Conservation (phyloP, 108 stramenopile genomes). For the Licmophora abbreviata region DNA sequence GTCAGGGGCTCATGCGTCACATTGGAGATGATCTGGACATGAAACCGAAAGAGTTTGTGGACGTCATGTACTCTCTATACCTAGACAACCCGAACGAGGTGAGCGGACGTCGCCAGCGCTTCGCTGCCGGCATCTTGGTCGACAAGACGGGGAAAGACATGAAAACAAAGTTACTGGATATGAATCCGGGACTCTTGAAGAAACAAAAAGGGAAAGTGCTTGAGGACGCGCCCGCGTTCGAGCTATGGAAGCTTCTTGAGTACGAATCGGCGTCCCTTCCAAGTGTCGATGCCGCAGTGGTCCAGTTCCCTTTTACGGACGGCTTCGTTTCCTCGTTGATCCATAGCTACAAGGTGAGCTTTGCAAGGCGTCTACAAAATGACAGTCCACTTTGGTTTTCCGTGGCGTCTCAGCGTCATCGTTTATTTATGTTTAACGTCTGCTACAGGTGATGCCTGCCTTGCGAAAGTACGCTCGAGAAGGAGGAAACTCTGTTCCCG, state of each 20-base stretch:
- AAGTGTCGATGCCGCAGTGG: conserved; percentile 40
- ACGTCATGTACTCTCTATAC: conserved; percentile 49
- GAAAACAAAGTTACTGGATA: conserved; percentile 24
- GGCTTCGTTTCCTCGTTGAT: conserved; percentile 65
- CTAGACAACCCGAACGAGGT: conserved; percentile 42
- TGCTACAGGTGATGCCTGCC: conserved; percentile 50
- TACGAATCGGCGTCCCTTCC: conserved; percentile 25
- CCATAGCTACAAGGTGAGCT: conserved; percentile 45
- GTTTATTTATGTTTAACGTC: conserved; percentile 2
- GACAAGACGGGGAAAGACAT: conserved; percentile 5
- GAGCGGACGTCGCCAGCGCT: conserved; percentile 45
- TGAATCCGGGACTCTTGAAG: too few relatives aligned
- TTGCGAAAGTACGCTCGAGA: conserved; percentile 45
- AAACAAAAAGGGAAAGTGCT: too few relatives aligned
- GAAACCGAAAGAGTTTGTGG: conserved; percentile 16
- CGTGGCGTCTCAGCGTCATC: background rate
- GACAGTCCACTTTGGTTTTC: conserved; percentile 1
- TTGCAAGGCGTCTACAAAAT: background rate
- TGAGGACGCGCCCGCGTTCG: conserved; percentile 1
- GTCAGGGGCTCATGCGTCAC: conserved; percentile 12
- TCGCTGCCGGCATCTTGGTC: conserved; percentile 44
- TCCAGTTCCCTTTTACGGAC: conserved; percentile 54
- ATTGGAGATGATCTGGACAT: conserved; percentile 29
- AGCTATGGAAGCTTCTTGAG: conserved; percentile 3
- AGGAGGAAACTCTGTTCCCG: conserved; percentile 18